phyloP scores from a whole-genome alignment of 371 early-diverging fungal genomes.

The Actinomortierella ambigua region DNA sequence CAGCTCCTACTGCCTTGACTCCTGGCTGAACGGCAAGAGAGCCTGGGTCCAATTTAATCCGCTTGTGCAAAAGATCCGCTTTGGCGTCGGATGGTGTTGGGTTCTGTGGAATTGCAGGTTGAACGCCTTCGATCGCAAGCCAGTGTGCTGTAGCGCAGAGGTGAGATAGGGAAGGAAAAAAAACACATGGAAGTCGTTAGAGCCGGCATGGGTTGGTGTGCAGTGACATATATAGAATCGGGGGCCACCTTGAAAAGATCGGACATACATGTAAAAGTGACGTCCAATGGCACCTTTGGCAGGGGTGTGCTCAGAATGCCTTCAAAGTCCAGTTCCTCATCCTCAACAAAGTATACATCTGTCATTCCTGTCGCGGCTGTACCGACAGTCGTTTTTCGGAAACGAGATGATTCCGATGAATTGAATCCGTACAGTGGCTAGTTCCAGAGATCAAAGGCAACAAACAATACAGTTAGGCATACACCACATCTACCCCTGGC shows the following conservation, averaged over 20 bases:
- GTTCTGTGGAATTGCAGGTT: conserved; percentile 99
- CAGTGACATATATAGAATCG: too few species aligned
- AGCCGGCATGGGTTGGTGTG: neutral
- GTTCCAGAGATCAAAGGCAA: neutral
- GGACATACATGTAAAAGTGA: conserved; percentile 73
- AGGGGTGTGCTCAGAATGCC: conserved; percentile 88
- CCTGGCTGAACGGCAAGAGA: conserved; percentile 39
- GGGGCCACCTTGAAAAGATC: neutral
- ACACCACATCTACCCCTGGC: too few species aligned
- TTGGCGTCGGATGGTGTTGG: conserved; percentile 82
- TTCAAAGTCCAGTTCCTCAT: conserved; percentile 97
- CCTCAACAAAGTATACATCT: conserved; percentile 94
- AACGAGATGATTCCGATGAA: conserved; percentile 77
- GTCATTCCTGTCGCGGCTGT: conserved; percentile 51
- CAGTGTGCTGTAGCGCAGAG: conserved; percentile 80
- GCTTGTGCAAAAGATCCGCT: conserved; percentile 58
- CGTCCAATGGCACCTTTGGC: conserved; percentile 93
- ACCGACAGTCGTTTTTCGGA: conserved; percentile 63
- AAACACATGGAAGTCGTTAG: too few species aligned
- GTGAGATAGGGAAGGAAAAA: too few species aligned
- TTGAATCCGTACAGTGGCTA: conserved; percentile 97
- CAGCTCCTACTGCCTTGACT: conserved; percentile 14
- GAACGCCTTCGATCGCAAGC: conserved; percentile 99
- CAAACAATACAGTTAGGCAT: neutral
- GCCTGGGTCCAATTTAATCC: conserved; percentile 52